Evolutionary conservation across 2,329 filamentous ascomycete genomes (phyloP), one percentile per base, ranked within the genome.

Genomic region (Aphanocladium album): DNA sequence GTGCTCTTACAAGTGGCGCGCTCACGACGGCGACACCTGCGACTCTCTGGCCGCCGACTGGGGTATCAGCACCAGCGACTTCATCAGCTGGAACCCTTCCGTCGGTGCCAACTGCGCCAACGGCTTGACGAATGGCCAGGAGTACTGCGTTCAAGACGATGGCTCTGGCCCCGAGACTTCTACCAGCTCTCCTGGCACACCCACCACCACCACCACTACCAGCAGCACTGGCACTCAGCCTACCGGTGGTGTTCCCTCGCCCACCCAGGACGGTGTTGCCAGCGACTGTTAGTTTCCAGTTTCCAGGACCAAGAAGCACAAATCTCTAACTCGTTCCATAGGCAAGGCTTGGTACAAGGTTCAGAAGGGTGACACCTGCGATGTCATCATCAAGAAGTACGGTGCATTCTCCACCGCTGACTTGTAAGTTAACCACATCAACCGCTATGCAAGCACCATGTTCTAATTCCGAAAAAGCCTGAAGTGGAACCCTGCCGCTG

Each of bases 371-470:
- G 62, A 63, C 30, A 60, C 57, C 30, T 63, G 62, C 60, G 57
- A 60, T 47, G 57, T 11, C 30, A 55, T 63, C n/a, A 53, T 61
- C 47, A 52, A 54, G 39, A 49, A 57, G 43, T 53, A 51, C 30
- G 50, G 64, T 80, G 71, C 52, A 77, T 74, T 63, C 17, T 51
- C 59, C 27, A 39, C 61, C 33, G n/a, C 37, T 19, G 35, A 59
- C 27, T 53, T 63, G 23, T 47, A 57, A 30, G 45, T 62, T 6
- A 9, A 55, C 56, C 5, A 27, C 27, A 2, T 12, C 17, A 23
- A 12, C 16, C 46, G 17, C 6, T 8, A 25, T 39, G 9, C 33
- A 12, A 17, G 12, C 25, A 5, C 7, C 8, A 9, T 7, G 12
- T 17, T 16, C 16, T 33, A 9, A 35, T 7, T 2, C 16, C 8